Conservation (phyloP, 441 rosid genomes). For the Dalechampia spathulata region DNA sequence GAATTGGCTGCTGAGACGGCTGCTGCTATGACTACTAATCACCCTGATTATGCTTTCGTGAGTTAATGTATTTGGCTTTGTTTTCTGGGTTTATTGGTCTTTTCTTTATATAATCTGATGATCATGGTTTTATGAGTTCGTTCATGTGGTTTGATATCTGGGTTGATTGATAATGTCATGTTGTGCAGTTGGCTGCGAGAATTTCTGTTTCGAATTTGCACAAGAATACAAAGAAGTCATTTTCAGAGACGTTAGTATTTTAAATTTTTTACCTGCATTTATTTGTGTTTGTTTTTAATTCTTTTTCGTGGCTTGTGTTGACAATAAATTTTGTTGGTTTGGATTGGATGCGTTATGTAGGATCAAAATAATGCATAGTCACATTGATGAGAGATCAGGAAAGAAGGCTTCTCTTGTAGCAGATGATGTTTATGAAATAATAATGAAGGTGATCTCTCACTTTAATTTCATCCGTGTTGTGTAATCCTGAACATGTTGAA, state of each 20-base stretch:
- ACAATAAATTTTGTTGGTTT: no score
- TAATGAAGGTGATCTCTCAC: constrained; percentile 51
- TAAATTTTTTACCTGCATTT: no score
- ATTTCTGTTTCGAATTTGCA: constrained; percentile 88
- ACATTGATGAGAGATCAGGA: constrained; percentile 63
- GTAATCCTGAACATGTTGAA: no score
- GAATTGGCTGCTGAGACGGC: constrained; percentile 98
- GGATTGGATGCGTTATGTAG: constrained; percentile 42
- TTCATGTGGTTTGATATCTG: no score
- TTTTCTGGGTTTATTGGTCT: no score
- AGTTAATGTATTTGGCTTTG: constrained; percentile 15
- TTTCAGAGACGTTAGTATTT: constrained; percentile 77
- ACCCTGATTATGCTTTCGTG: constrained; percentile 91
- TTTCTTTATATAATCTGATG: no score
- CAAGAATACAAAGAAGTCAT: constrained; percentile 71
- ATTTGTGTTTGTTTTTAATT: no score
- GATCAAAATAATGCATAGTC: constrained; percentile 63
- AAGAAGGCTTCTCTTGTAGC: constrained; percentile 66
- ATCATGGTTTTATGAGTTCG: no score
- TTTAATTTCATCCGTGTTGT: no score
- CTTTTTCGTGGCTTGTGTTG: no score
- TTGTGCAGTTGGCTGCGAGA: constrained; percentile 87
- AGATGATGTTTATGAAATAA: constrained; percentile 76
- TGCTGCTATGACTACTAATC: constrained; percentile 90
- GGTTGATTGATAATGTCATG: no score